Percentiles rank a stretch among this genome's conserved stretches.
Evolutionary conservation across 2,329 filamentous ascomycete species (phyloP).

Genomic region (Sphaerulina musiva): DNA sequence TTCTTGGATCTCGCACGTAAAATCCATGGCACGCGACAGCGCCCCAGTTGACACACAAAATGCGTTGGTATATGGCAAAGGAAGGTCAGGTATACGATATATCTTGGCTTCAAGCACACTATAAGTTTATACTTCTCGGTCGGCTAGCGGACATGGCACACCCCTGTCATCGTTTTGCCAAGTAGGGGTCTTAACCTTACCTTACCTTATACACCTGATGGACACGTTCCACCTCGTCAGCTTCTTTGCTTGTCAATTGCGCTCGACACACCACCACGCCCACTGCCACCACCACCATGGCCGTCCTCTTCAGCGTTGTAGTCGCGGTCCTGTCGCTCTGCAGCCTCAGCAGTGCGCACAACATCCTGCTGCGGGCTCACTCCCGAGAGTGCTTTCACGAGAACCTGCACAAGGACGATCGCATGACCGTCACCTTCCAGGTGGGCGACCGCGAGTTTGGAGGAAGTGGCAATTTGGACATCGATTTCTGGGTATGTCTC

Average conservation of each 20-base stretch:
- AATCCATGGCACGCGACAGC: too few relatives aligned
- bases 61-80: too few relatives aligned
- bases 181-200: too few relatives aligned
- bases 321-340: slow-evolving; percentile 51
- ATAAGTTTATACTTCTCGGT: too few relatives aligned
- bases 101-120: too few relatives aligned
- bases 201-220: too few relatives aligned
- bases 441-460: slow-evolving; percentile 96
- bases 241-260: slow-evolving; percentile 5
- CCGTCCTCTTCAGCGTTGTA: slow-evolving; percentile 34
- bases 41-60: too few relatives aligned
- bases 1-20: too few relatives aligned
- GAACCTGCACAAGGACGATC: slow-evolving; percentile 82
- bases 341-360: slow-evolving; percentile 70
- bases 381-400: slow-evolving; percentile 98
- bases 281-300: slow-evolving; percentile 19
- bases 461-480: slow-evolving; percentile 84
- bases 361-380: slow-evolving; percentile 90
- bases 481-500: slow-evolving; percentile 88
- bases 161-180: too few relatives aligned
- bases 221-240: background rate
- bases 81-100: too few relatives aligned
- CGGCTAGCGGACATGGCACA: too few relatives aligned
- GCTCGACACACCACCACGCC: slow-evolving; percentile 1
- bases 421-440: slow-evolving; percentile 98